phyloP scores from a whole-genome alignment of 2,329 filamentous ascomycete species.

The Harringtonia aguacate region DNA sequence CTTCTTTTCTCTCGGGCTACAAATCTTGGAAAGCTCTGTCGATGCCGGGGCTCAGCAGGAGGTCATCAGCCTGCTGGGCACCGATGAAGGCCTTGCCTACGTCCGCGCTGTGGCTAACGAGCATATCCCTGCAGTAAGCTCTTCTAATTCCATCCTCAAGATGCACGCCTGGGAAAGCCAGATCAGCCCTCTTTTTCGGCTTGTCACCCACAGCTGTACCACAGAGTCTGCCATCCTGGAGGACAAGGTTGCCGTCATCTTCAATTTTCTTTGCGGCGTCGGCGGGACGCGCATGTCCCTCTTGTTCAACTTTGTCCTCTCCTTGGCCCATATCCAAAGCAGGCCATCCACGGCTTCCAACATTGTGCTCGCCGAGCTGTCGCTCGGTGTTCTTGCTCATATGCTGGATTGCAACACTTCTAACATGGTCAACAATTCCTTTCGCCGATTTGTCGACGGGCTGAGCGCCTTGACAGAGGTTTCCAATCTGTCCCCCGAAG shows the following conservation, averaged over 20 bases:
- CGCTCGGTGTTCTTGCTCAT: too few species aligned
- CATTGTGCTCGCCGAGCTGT: too few species aligned
- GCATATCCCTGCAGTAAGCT: background rate
- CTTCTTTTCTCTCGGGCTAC: constrained; percentile 3
- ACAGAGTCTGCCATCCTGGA: constrained; percentile 27
- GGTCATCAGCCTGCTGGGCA: background rate
- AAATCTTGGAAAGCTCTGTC: background rate
- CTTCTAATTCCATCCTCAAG: background rate
- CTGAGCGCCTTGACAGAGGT: background rate
- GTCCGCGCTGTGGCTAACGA: background rate
- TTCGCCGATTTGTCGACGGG: too few species aligned
- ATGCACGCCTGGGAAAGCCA: constrained; percentile 2
- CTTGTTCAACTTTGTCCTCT: constrained; percentile 20
- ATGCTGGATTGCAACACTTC: too few species aligned
- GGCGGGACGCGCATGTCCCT: constrained; percentile 17
- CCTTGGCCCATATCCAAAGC: background rate
- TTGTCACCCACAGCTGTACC: constrained; percentile 23
- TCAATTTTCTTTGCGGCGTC: constrained; percentile 23
- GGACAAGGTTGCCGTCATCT: constrained; percentile 22
- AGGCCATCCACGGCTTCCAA: too few species aligned
- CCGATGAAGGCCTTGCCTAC: constrained; percentile 5
- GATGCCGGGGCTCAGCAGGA: constrained; percentile 1
- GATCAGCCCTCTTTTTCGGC: constrained; percentile 16
- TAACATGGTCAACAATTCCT: too few species aligned
- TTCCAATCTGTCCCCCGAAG: background rate